Percentiles rank a stretch among this genome's conserved stretches.
Conservation (phyloP, 192 early-diverging fungal genomes). For the Powellomyces hirtus region DNA sequence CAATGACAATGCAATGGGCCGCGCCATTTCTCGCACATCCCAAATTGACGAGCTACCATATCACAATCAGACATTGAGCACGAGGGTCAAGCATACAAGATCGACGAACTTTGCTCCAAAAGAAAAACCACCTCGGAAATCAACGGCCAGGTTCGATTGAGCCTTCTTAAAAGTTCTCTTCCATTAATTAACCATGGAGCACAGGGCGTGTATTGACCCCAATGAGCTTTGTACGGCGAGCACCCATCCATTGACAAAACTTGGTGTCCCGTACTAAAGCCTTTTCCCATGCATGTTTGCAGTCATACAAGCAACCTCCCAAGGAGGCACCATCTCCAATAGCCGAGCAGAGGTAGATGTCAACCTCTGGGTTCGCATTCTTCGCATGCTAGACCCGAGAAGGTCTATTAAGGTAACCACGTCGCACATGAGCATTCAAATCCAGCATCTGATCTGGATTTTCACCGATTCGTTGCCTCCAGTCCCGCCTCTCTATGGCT, state of each 20-base stretch:
- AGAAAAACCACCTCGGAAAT: background rate
- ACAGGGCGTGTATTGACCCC: background rate
- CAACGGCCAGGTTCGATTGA: background rate
- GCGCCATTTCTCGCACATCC: too few species aligned
- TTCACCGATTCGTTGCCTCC: background rate
- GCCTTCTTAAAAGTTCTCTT: background rate
- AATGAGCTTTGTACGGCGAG: background rate
- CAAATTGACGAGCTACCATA: conserved; percentile 1
- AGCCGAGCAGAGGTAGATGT: background rate
- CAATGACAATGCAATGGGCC: too few species aligned
- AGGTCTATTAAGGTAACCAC: conserved; percentile 18
- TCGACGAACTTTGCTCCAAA: background rate
- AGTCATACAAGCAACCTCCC: background rate
- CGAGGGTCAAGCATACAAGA: background rate
- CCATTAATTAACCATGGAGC: background rate
- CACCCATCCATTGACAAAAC: background rate
- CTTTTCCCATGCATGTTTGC: background rate
- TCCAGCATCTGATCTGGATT: background rate
- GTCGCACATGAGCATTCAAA: background rate
- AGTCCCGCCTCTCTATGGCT: conserved; percentile 12
- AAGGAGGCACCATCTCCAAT: background rate
- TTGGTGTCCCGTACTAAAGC: background rate
- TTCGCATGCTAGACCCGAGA: conserved; percentile 8
- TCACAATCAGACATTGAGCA: background rate
- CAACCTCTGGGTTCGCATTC: background rate